Percentiles rank a stretch among this genome's conserved stretches.
Evolutionary conservation across 2,329 filamentous ascomycete genomes (phyloP).

Genomic region (Aspergillus melleus): DNA sequence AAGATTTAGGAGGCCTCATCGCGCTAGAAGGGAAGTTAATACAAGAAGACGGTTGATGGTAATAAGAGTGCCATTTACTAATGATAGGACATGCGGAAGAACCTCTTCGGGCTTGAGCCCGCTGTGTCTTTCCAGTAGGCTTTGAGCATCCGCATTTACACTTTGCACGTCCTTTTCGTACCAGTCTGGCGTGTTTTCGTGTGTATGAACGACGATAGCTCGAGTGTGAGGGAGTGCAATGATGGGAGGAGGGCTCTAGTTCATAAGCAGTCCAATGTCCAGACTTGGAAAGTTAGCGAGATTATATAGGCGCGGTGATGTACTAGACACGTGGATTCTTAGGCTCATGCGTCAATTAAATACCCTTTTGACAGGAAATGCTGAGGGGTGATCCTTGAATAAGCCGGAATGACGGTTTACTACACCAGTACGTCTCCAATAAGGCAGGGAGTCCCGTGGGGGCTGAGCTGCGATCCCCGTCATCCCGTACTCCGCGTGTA

Average conservation of each 20-base stretch:
- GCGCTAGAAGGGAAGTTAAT: slow-evolving; percentile 6
- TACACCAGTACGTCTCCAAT: too few species aligned
- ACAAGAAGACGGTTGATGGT: background rate
- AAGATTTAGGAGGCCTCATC: slow-evolving; percentile 17
- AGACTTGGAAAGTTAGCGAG: too few species aligned
- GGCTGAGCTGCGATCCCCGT: background rate
- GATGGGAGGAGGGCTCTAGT: background rate
- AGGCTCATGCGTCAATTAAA: too few species aligned
- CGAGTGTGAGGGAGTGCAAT: background rate
- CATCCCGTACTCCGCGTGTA: too few species aligned
- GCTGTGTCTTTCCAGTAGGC: slow-evolving; percentile 18
- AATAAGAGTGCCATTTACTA: slow-evolving; percentile 4
- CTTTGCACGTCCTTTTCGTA: slow-evolving; percentile 15
- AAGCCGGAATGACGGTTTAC: background rate
- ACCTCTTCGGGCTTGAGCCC: slow-evolving; percentile 15
- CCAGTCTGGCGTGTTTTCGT: slow-evolving; percentile 7
- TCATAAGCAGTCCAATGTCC: background rate
- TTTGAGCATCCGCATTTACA: slow-evolving; percentile 20
- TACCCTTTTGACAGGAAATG: too few species aligned
- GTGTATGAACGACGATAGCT: background rate
- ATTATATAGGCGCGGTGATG: too few species aligned
- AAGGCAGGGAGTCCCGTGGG: background rate
- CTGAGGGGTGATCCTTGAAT: background rate
- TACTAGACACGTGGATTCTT: too few species aligned
- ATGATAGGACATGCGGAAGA: slow-evolving; percentile 14